Conservation (phyloP, 176 grass and related monocot species). For the Oryza glumipatula region DNA sequence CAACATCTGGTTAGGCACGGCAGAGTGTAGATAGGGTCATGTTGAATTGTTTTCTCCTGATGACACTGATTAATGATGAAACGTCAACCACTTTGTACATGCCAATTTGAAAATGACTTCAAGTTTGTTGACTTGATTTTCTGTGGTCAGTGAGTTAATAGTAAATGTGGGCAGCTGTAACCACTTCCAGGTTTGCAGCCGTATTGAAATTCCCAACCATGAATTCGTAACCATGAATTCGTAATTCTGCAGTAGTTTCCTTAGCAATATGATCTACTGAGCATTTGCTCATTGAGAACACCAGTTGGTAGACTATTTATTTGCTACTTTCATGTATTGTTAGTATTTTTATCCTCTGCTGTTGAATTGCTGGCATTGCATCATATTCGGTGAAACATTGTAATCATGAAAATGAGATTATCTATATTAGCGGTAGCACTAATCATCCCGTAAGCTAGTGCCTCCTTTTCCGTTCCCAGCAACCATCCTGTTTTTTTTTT, state of each 20-base stretch:
- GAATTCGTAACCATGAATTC: not conserved
- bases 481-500: too few species aligned
- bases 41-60: not conserved
- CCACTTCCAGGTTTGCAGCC: not conserved
- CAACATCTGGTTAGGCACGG: not conserved
- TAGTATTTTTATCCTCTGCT: not conserved
- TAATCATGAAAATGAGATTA: not conserved
- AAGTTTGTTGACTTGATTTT: not conserved
- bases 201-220: not conserved
- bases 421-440: not conserved
- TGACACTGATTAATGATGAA: not conserved
- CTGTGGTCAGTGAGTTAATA: not conserved
- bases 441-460: too few species aligned
- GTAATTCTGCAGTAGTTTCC: not conserved
- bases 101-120: not conserved
- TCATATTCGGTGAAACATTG: not conserved
- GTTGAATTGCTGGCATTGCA: not conserved
- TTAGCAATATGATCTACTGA: not conserved
- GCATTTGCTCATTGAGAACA: conserved; percentile 17
- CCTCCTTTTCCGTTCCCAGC: too few species aligned
- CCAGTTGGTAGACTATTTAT: not conserved
- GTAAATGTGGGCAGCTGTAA: not conserved
- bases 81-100: not conserved
- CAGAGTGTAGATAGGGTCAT: not conserved
- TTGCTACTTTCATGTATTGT: conserved; percentile 13